These are phyloP conservation scores for Orbilia blumenaviensis DNA, from an alignment of 2,329 filamentous ascomycete species.

Conservation along the genomic window DNA sequence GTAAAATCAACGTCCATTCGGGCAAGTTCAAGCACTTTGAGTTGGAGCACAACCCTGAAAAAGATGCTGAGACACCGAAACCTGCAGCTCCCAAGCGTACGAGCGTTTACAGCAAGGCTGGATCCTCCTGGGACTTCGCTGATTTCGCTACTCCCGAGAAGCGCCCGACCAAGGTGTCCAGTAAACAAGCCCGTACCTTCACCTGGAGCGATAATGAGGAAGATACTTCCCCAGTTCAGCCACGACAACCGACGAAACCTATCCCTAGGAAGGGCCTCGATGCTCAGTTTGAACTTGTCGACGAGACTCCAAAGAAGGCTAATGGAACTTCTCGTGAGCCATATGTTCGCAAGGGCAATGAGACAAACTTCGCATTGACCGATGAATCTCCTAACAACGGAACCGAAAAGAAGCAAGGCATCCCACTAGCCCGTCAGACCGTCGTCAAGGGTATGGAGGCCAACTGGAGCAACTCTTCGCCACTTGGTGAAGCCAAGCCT, in stretches of 20 bases:
- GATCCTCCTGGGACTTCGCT: slow-evolving; percentile 84
- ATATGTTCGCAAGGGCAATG: slow-evolving; percentile 70
- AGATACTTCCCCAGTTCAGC: slow-evolving; percentile 68
- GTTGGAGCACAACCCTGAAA: slow-evolving; percentile 73
- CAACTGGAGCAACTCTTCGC: slow-evolving; percentile 63
- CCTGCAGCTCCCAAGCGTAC: slow-evolving; percentile 57
- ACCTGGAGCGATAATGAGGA: slow-evolving; percentile 78
- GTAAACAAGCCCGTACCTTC: slow-evolving; percentile 77
- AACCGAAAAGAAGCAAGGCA: slow-evolving; percentile 61
- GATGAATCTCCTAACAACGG: slow-evolving; percentile 70
- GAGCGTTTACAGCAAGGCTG: slow-evolving; percentile 69
- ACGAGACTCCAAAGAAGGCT: slow-evolving; percentile 69
- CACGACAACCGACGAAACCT: slow-evolving; percentile 63
- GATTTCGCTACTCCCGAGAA: slow-evolving; percentile 88
- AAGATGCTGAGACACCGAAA: slow-evolving; percentile 61
- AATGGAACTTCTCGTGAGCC: slow-evolving; percentile 47
- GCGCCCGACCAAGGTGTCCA: slow-evolving; percentile 70
- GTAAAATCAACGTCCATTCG: slow-evolving; percentile 71
- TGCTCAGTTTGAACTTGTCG: slow-evolving; percentile 82
- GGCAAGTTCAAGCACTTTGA: slow-evolving; percentile 88
- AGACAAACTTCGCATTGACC: slow-evolving; percentile 77
- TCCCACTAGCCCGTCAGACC: slow-evolving; percentile 72
- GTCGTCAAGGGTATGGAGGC: slow-evolving; percentile 77
- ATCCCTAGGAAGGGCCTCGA: slow-evolving; percentile 79
- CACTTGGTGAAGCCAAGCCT: slow-evolving; percentile 50